Evolutionary conservation across 176 grass and related monocot genomes (phyloP), one percentile per base, ranked within the genome.

Genomic region (Oryza meyeriana): DNA sequence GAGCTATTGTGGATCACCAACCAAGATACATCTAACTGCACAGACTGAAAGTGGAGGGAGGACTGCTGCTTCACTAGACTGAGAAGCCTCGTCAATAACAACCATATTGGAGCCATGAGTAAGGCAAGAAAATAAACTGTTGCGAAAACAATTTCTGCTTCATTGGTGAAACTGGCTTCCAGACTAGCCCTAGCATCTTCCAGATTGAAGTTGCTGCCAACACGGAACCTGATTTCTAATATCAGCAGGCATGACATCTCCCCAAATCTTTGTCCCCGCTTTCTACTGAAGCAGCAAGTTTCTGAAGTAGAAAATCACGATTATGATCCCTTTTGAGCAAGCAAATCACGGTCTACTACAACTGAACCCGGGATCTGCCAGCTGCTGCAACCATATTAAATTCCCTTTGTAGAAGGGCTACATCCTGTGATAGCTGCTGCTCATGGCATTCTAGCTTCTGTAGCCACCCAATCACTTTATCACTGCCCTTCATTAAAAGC

Each of bases 71-170:
- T 99, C 97, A 87, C 97, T 99, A 35, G 97, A 93, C 61, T 99
- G 97, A 81, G 97, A 93, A 57, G 97, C 97, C 78, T 99, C 97
- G 87, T 99, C 97, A 66, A 99, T 96, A 47, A 99, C 97, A 8
- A 99, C 93, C 97, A 99, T 99, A 88, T 99, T 93, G 63, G 96
- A 99, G 67, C 97, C 97, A 88, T 99, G 97, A 80, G 79, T 94
- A 28, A 99, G 89, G 41, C 93, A 91, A 74, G 97, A 99, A 87
- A 99, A 99, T 81, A 99, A 40, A 99, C 97, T 20, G 97, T 99
- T 73, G 97, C 96, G 75, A 99, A 99, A 83, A 99, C 97, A 85
- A 99, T 99, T 86, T 99, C 97, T 67, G 97, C 97, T 90, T 99
- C 97, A 12, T 99, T 99, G 22, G 97, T 91, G 47, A 99, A 99